These are phyloP conservation scores for Globisporangium polare DNA, from an alignment of 352 stramenopile species.

Conservation along the genomic window DNA sequence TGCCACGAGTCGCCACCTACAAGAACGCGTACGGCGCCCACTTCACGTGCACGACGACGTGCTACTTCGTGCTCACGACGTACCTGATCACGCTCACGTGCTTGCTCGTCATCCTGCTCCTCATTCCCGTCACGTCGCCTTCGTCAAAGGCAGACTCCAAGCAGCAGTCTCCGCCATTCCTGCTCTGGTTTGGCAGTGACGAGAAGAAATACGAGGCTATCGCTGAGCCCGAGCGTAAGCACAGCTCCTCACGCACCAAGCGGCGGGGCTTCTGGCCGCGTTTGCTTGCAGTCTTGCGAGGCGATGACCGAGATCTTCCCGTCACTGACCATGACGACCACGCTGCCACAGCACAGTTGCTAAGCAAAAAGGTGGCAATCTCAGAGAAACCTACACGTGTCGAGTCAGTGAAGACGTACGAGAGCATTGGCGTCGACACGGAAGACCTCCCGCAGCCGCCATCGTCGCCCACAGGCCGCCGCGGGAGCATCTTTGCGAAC, in stretches of 20 bases:
- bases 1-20: constrained; percentile 32
- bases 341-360: neutral
- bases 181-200: constrained; percentile 27
- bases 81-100: constrained; percentile 28
- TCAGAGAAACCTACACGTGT: no score
- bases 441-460: constrained; percentile 18
- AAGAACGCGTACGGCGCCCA: constrained; percentile 57
- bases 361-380: neutral
- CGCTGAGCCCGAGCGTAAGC: neutral
- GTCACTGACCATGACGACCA: neutral
- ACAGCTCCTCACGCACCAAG: neutral
- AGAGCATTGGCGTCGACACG: constrained; percentile 46
- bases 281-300: neutral
- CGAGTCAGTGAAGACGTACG: constrained; percentile 28
- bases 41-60: constrained; percentile 45
- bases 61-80: constrained; percentile 31
- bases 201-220: neutral
- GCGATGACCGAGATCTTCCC: neutral
- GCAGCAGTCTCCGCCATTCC: constrained; percentile 20
- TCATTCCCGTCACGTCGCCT: constrained; percentile 34
- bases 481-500: constrained; percentile 16
- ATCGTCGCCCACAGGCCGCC: neutral
- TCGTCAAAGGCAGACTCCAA: constrained; percentile 13
- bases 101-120: constrained; percentile 34
- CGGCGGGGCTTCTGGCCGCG: neutral